phyloP scores from a whole-genome alignment of 768 basidiomycete species.

The Strobilomyces confusus region DNA sequence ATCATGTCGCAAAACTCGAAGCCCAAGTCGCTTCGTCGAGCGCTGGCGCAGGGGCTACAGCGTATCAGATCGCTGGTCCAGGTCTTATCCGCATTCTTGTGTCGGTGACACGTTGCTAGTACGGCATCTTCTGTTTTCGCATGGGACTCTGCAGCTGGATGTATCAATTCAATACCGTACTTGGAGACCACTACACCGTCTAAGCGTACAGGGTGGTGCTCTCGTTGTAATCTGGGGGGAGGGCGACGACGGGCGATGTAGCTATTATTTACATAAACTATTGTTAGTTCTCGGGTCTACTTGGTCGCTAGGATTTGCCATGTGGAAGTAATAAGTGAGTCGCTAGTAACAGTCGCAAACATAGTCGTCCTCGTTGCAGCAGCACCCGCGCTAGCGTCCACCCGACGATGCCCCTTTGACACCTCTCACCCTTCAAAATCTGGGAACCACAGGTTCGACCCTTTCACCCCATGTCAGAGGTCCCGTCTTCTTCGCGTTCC shows the following conservation, averaged over 20 bases:
- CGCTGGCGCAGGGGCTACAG: conserved; percentile 23
- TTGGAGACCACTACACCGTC: conserved; percentile 8
- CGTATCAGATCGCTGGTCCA: conserved; percentile 29
- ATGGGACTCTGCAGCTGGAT: conserved; percentile 26
- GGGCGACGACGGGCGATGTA: conserved; percentile 7
- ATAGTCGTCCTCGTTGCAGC: conserved; percentile 20
- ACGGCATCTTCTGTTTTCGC: conserved; percentile 7
- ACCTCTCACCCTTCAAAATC: conserved; percentile 7
- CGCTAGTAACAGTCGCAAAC: conserved; percentile 32
- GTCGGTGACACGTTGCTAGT: conserved; percentile 23
- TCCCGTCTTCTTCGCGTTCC: conserved; percentile 17
- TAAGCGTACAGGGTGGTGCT: conserved; percentile 5
- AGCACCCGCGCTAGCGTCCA: conserved; percentile 6
- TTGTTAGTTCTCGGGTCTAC: conserved; percentile 8
- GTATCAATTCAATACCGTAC: conserved; percentile 24
- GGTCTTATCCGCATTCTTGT: conserved; percentile 29
- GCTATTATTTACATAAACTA: conserved; percentile 31
- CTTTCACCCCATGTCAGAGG: conserved; percentile 26
- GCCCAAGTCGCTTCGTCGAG: conserved; percentile 21
- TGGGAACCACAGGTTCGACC: conserved; percentile 16
- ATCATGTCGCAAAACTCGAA: conserved; percentile 23
- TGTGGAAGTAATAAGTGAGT: conserved; percentile 17
- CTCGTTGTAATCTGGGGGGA: conserved; percentile 11
- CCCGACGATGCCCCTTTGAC: conserved; percentile 30
- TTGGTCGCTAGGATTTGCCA: conserved; percentile 12